These are phyloP conservation scores for Ogataea saltuana DNA, from an alignment of 805 yeast genomes.

Conservation along the genomic window DNA sequence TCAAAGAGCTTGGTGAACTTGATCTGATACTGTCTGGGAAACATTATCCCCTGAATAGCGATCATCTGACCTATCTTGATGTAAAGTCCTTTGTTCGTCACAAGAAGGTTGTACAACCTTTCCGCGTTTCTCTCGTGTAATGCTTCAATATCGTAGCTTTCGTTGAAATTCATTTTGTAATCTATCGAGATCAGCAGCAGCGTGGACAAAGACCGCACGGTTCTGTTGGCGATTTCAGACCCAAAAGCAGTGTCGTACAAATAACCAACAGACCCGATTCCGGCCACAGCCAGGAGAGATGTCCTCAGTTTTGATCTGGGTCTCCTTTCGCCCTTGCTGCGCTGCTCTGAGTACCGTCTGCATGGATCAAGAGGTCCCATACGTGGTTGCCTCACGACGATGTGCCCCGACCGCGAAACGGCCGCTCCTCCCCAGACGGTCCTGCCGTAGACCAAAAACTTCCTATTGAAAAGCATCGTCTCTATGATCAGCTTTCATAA, in stretches of 20 bases:
- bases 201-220: conserved; percentile 50
- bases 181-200: conserved; percentile 56
- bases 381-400: too few relatives aligned
- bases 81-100: conserved; percentile 58
- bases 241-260: conserved; percentile 37
- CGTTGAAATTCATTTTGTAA: conserved; percentile 55
- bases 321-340: background rate
- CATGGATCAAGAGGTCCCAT: background rate
- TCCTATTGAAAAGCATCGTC: too few relatives aligned
- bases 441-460: too few relatives aligned
- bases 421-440: too few relatives aligned
- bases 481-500: too few relatives aligned
- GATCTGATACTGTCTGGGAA: conserved; percentile 64
- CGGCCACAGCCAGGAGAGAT: conserved; percentile 10
- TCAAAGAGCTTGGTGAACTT: conserved; percentile 62
- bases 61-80: conserved; percentile 79
- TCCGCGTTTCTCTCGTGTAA: conserved; percentile 63
- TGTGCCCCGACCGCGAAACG: too few relatives aligned
- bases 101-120: conserved; percentile 45
- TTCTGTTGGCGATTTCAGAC: conserved; percentile 54
- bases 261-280: conserved; percentile 25
- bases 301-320: background rate
- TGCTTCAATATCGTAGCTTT: conserved; percentile 46
- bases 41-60: conserved; percentile 69
- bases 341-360: background rate